Percentiles rank a stretch among this genome's conserved stretches.
Evolutionary conservation across 306 rosid species (phyloP).

Genomic region (Cicer bijugum): DNA sequence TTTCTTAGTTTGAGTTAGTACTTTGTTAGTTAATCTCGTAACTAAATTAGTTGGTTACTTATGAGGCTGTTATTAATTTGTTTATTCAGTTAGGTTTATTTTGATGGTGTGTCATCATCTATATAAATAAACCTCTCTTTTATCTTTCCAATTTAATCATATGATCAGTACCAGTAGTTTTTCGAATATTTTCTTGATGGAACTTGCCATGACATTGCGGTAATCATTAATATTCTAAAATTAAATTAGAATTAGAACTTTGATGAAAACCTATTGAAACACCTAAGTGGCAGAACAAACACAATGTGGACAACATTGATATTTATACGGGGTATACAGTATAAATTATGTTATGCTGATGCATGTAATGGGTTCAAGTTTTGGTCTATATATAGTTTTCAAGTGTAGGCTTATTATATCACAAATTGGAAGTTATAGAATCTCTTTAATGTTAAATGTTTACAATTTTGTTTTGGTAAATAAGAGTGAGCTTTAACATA

Average conservation of each 20-base stretch:
- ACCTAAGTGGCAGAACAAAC: background rate
- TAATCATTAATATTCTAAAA: constrained; percentile 27
- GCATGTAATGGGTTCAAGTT: background rate
- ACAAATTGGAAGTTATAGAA: constrained; percentile 7
- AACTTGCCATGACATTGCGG: background rate
- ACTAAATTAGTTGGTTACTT: no score
- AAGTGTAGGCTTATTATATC: background rate
- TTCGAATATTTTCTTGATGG: background rate
- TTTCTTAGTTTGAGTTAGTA: no score
- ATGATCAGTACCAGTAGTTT: background rate
- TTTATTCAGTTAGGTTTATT: no score
- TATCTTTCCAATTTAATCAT: no score
- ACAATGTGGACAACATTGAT: background rate
- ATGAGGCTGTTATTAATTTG: no score
- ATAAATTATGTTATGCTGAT: background rate
- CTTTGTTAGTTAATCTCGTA: no score
- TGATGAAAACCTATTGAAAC: background rate
- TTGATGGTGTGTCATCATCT: no score
- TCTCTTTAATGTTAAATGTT: background rate
- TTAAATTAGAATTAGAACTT: background rate
- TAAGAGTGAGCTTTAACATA: background rate
- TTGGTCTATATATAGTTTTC: background rate
- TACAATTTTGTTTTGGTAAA: background rate
- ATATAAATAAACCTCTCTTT: no score
- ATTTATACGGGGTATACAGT: background rate